Evolutionary conservation across 441 rosid species (phyloP).

Genomic region (Sinapis alba): DNA sequence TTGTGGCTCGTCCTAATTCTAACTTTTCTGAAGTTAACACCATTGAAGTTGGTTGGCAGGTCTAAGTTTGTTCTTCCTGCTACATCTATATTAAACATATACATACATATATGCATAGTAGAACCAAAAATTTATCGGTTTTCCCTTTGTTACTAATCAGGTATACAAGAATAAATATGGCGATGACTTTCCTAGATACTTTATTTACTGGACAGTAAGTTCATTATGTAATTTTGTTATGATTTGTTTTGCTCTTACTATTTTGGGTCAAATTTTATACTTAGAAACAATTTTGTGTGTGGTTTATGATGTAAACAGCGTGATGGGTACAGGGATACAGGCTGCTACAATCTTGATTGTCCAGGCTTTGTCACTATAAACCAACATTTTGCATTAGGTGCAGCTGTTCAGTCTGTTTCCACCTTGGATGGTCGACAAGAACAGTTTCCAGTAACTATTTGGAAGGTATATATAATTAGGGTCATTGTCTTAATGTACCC

Average conservation of each 20-base stretch:
- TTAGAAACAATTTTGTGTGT: neutral
- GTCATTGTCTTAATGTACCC: no score
- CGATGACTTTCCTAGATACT: neutral
- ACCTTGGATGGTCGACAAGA: neutral
- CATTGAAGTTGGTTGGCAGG: constrained; percentile 61
- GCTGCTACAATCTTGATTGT: constrained; percentile 21
- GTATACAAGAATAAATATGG: neutral
- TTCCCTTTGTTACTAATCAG: neutral
- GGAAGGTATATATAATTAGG: no score
- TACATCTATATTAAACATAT: neutral
- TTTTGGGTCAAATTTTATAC: neutral
- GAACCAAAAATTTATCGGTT: no score
- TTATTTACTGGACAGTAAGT: constrained; percentile 20
- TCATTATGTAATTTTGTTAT: neutral
- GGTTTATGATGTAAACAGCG: neutral
- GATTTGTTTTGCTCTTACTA: neutral
- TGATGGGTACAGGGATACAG: neutral
- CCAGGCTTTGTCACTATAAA: constrained; percentile 13
- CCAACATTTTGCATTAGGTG: constrained; percentile 2
- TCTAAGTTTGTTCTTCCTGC: neutral
- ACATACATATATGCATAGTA: neutral
- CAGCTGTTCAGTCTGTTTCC: neutral
- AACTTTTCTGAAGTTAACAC: constrained; percentile 16
- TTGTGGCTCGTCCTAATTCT: neutral
- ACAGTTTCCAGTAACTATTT: no score